Evolutionary conservation across 202 grass and related monocot species (phyloP).

Genomic region (Digitaria exilis): DNA sequence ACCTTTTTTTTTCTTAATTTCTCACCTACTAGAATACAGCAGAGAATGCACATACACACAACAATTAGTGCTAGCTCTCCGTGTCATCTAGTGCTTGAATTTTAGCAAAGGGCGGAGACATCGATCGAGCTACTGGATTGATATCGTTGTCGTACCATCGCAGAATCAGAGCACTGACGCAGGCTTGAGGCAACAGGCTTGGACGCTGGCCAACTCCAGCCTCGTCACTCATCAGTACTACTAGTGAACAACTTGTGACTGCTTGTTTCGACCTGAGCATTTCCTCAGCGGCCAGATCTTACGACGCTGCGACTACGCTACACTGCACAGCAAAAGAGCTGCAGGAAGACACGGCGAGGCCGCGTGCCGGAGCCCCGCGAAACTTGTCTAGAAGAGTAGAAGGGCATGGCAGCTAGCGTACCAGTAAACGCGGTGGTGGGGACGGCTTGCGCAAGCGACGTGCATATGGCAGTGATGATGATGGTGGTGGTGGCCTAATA

Average conservation of each 20-base stretch:
- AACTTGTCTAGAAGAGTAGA: not conserved
- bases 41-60: no score
- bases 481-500: not conserved
- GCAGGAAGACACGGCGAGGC: not conserved
- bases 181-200: not conserved
- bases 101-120: not conserved
- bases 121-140: not conserved
- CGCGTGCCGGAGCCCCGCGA: not conserved
- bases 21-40: no score
- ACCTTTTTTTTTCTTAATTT: no score
- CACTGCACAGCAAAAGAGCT: not conserved
- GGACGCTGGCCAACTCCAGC: constrained; percentile 13
- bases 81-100: no score
- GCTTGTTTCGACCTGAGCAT: not conserved
- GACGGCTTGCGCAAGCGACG: not conserved
- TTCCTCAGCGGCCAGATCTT: not conserved
- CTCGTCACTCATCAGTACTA: not conserved
- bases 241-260: not conserved
- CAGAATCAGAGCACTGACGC: not conserved
- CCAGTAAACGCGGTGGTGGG: constrained; percentile 5
- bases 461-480: not conserved
- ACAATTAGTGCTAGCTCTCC: no score
- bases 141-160: not conserved
- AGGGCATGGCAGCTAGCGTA: no score
- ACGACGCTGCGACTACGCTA: not conserved